These are phyloP conservation scores for Antrodiella citrinella DNA, from an alignment of 768 basidiomycete species.

Conservation along the genomic window DNA sequence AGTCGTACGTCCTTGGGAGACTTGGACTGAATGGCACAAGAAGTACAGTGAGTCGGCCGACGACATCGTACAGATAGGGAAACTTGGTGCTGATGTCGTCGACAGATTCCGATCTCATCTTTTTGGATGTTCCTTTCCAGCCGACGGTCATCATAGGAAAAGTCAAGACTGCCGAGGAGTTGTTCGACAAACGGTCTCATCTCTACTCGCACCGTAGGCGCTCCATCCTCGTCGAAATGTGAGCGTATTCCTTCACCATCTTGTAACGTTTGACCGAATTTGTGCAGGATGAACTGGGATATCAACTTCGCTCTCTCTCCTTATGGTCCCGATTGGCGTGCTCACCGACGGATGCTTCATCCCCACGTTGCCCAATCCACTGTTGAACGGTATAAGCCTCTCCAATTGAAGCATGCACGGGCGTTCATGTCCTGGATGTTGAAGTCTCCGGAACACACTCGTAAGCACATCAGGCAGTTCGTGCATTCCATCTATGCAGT, in stretches of 20 bases:
- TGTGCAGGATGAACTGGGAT: slow-evolving; percentile 1
- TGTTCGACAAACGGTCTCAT: slow-evolving; percentile 7
- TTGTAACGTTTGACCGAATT: not conserved
- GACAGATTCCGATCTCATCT: slow-evolving; percentile 8
- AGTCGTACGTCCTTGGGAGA: slow-evolving; percentile 5
- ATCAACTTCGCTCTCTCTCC: slow-evolving; percentile 6
- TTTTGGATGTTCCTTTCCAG: slow-evolving; percentile 7
- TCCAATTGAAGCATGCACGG: not conserved
- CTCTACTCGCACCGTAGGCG: slow-evolving; percentile 1
- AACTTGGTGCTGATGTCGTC: not conserved
- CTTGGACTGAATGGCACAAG: slow-evolving; percentile 14
- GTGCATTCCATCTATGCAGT: not conserved
- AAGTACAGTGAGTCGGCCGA: slow-evolving; percentile 6
- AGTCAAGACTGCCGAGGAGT: slow-evolving; percentile 5
- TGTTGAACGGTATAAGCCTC: not conserved
- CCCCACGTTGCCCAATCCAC: slow-evolving; percentile 1
- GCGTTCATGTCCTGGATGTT: not conserved
- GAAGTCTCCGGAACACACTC: not conserved
- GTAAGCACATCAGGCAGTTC: not conserved
- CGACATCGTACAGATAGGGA: not conserved
- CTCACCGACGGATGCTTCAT: slow-evolving; percentile 2
- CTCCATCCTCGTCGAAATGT: not conserved
- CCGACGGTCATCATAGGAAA: slow-evolving; percentile 10
- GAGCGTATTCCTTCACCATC: not conserved
- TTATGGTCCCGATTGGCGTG: slow-evolving; percentile 5